Evolutionary conservation across 106 monocot species (phyloP).

Genomic region (Amphibolis antarctica): DNA sequence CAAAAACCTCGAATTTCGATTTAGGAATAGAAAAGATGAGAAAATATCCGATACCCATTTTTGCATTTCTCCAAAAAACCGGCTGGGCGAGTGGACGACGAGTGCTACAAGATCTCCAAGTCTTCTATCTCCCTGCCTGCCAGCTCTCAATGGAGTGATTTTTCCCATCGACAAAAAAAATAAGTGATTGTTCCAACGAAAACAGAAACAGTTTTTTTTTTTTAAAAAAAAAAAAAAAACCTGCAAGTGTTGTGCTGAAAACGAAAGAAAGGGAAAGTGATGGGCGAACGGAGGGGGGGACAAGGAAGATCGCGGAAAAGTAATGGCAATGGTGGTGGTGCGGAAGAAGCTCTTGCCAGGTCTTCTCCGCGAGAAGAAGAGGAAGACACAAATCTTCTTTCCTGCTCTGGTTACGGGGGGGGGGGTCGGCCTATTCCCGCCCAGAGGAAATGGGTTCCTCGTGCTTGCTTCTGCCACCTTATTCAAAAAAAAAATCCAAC

Average conservation of each 20-base stretch:
- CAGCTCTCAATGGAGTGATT: no score
- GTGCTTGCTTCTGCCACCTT: no score
- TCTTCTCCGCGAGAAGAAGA: background rate
- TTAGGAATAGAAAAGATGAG: background rate
- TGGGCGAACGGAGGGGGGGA: background rate
- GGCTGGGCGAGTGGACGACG: no score
- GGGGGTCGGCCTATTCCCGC: conserved; percentile 14
- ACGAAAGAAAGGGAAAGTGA: background rate
- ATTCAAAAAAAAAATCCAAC: no score
- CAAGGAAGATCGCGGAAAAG: background rate
- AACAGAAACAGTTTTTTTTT: no score
- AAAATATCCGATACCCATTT: background rate
- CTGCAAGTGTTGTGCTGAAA: background rate
- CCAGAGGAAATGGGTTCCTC: background rate
- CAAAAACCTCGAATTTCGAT: background rate
- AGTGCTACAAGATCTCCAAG: no score
- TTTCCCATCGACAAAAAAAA: no score
- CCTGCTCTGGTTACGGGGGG: background rate
- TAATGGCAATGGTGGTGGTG: background rate
- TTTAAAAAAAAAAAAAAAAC: no score
- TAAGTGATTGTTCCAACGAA: no score
- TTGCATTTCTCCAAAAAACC: no score
- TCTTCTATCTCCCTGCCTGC: no score
- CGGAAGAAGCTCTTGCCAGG: background rate
- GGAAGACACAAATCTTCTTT: background rate